phyloP scores from a whole-genome alignment of 306 rosid species.

The Vicia sativa region DNA sequence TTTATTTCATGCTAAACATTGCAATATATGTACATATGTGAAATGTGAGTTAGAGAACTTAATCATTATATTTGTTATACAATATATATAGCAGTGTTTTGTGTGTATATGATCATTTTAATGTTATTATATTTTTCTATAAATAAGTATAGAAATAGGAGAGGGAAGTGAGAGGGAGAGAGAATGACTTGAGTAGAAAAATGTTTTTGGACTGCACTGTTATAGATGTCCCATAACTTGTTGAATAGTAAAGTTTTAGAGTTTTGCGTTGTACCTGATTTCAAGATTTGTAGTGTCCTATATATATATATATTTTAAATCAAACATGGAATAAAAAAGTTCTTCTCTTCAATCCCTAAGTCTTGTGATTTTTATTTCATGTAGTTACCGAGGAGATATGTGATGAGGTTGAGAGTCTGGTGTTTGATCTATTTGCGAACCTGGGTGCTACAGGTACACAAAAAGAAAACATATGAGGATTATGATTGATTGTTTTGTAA shows the following conservation, averaged over 20 bases:
- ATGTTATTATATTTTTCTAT: not conserved
- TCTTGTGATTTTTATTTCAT: constrained; percentile 36
- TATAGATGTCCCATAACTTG: constrained; percentile 1
- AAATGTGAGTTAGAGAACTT: not conserved
- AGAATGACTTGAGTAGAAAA: not conserved
- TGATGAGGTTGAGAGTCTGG: constrained; percentile 89
- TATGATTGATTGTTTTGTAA: constrained; percentile 33
- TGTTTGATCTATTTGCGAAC: constrained; percentile 95
- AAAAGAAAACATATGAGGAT: constrained; percentile 12
- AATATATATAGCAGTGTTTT: no score
- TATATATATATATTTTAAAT: no score
- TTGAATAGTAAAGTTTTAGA: not conserved
- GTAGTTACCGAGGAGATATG: constrained; percentile 92
- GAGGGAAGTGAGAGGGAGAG: not conserved
- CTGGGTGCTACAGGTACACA: constrained; percentile 88
- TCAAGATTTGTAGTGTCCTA: no score
- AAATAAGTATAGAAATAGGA: not conserved
- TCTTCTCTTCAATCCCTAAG: not conserved
- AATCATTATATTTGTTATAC: not conserved
- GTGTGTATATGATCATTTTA: not conserved
- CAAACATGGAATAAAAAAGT: not conserved
- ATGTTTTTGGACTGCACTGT: not conserved
- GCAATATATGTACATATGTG: not conserved
- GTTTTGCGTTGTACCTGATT: no score
- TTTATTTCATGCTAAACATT: not conserved